Evolutionary conservation across 164 flowering plant species (phyloP).

Genomic region (Echeveria elegans): DNA sequence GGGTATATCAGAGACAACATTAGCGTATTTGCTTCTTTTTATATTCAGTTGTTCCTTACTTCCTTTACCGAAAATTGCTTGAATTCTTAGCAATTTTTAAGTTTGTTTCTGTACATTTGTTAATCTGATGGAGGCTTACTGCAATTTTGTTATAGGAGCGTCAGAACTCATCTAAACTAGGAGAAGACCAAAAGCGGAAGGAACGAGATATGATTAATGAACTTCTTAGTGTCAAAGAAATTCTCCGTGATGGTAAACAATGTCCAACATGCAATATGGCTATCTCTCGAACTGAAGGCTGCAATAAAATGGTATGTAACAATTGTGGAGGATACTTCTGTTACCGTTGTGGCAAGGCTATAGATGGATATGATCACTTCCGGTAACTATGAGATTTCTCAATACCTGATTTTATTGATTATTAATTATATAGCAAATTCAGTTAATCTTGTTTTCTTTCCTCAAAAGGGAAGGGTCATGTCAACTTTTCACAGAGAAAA

Average conservation of each 20-base stretch:
- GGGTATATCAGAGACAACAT: too few species aligned
- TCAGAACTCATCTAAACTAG: constrained; percentile 51
- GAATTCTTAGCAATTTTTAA: not conserved
- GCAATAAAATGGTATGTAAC: constrained; percentile 81
- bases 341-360: constrained; percentile 60
- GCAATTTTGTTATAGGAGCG: constrained; percentile 44
- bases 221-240: constrained; percentile 56
- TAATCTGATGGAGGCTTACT: not conserved
- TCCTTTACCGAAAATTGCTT: too few species aligned
- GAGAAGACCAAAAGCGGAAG: constrained; percentile 39
- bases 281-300: constrained; percentile 76
- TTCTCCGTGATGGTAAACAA: constrained; percentile 62
- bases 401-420: not conserved
- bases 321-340: constrained; percentile 82
- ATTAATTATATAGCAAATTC: constrained; percentile 2
- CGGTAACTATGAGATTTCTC: constrained; percentile 28
- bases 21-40: too few species aligned
- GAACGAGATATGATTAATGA: constrained; percentile 67
- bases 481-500: constrained; percentile 52
- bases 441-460: not conserved
- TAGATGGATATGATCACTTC: constrained; percentile 84
- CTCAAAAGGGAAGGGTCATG: constrained; percentile 47
- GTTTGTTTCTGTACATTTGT: not conserved
- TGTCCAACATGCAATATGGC: constrained; percentile 93
- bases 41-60: too few species aligned